Evolutionary conservation across 2,329 filamentous ascomycete genomes (phyloP).

Genomic region (Aspergillus vadensis): DNA sequence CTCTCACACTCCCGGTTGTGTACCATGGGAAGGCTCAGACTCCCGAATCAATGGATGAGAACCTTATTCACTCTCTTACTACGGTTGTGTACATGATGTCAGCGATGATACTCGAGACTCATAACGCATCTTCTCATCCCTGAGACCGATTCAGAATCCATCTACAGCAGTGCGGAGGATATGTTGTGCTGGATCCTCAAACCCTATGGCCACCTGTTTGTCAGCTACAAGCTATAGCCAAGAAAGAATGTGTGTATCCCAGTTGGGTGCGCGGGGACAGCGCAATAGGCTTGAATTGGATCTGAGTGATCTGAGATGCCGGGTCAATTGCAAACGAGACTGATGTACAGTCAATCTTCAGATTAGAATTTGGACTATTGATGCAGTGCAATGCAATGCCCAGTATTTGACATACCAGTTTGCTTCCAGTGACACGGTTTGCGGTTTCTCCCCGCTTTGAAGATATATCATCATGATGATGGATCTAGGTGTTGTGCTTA

Average conservation of each 20-base stretch:
- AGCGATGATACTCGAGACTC: conserved; percentile 11
- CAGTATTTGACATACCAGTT: neutral
- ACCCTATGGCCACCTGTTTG: neutral
- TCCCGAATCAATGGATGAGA: neutral
- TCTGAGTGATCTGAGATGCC: neutral
- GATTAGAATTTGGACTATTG: conserved; percentile 13
- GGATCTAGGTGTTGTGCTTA: neutral
- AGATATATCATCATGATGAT: neutral
- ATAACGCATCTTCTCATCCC: neutral
- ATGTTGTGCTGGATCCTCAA: neutral
- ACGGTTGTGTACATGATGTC: conserved; percentile 16
- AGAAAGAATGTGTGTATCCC: neutral
- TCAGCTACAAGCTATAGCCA: neutral
- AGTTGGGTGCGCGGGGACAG: neutral
- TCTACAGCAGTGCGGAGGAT: conserved; percentile 1
- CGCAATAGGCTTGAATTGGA: neutral
- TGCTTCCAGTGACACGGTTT: neutral
- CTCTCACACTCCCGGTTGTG: neutral
- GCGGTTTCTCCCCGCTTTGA: neutral
- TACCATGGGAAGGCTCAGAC: conserved; percentile 6
- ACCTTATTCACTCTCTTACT: neutral
- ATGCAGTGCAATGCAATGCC: conserved; percentile 13
- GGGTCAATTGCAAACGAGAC: conserved; percentile 5
- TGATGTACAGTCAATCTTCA: conserved; percentile 13
- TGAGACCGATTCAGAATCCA: conserved; percentile 6